Base-by-base conservation (phyloP, 1,284 basidiomycete genomes). In the Papiliotrema laurentii region DNA sequence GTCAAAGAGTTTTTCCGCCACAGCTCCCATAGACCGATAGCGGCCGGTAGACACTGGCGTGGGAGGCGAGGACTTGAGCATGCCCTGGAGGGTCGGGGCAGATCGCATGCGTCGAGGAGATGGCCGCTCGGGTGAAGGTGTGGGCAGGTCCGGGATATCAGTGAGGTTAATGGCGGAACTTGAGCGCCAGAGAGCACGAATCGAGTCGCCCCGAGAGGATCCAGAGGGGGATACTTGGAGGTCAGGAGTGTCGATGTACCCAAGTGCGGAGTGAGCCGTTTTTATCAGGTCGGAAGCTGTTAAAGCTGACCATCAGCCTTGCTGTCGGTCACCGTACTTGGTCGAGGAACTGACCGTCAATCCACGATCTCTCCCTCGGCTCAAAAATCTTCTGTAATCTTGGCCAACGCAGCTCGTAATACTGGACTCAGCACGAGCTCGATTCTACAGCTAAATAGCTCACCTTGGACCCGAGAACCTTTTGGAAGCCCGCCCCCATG, bases 351-450 rank as follows among this genome's bases (percentile, higher is more conserved):
- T 49, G 31, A 58, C 80, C 80, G 27, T 83, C 80, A 19, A 66
- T 72, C 82, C 86, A 88, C 10, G 75, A 65, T 16, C 87, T 79
- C 49, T 88, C 86, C 13, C 61, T 69, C 0, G 71, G 59, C 5
- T 82, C 79, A 62, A 80, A 81, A 3, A 84, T 73, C 63, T 89
- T 89, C 26, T 78, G 75, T 22, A 90, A 76, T 37, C 89, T 78
- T 0, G 89, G 87, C 69, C 87, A 92, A 5, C 89, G 83, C 3
- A 90, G 76, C 60, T 87, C 87, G 61, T 90, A 91, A 54, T 83
- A 77, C 85, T 89, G 58, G 24, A n/a, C 4, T 45, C 26, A 49
- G 19, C 34, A 9, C 5, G 19, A 11, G 14, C 10, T 14, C 34
- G 3, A 18, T n/a, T 49, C 25, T 25, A 35, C 27, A 25, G 14